phyloP scores from a whole-genome alignment of 495 filamentous ascomycete species.

The Aspergillus campestris region DNA sequence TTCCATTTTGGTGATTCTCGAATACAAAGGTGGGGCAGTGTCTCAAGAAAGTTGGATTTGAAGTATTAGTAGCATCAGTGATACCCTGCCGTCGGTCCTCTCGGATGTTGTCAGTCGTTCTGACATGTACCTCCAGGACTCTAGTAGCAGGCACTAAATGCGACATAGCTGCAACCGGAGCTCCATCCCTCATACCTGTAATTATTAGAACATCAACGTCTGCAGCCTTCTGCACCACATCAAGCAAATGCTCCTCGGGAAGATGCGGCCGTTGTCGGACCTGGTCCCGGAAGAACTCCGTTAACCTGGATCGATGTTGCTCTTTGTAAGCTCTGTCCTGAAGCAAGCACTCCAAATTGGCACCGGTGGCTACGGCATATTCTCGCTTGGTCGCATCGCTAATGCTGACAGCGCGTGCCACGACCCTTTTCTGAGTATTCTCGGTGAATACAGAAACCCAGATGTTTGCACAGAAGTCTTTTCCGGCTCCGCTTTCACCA shows the following conservation, averaged over 20 bases:
- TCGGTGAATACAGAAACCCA: constrained; percentile 40
- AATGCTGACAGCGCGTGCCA: constrained; percentile 45
- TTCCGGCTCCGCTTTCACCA: constrained; percentile 49
- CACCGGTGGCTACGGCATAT: constrained; percentile 47
- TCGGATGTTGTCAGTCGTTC: constrained; percentile 37
- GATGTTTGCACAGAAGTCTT: constrained; percentile 51
- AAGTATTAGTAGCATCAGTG: constrained; percentile 14
- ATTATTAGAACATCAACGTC: constrained; percentile 52
- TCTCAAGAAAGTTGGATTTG: constrained; percentile 22
- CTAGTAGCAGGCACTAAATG: constrained; percentile 49
- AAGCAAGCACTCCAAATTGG: constrained; percentile 42
- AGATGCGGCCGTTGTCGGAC: constrained; percentile 37
- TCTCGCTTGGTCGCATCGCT: constrained; percentile 52
- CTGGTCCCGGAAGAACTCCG: constrained; percentile 45
- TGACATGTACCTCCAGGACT: constrained; percentile 46
- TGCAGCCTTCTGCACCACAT: constrained; percentile 32
- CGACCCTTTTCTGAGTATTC: constrained; percentile 23
- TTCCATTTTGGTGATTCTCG: constrained; percentile 37
- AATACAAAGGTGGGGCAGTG: constrained; percentile 43
- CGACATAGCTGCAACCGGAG: constrained; percentile 46
- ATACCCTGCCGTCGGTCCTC: constrained; percentile 27
- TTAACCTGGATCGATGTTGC: constrained; percentile 47
- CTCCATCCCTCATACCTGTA: constrained; percentile 59
- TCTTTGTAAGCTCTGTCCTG: constrained; percentile 53
- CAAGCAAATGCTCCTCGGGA: too few species aligned